Base-by-base conservation (phyloP, 768 basidiomycete genomes). In the Tricholoma matsutake region DNA sequence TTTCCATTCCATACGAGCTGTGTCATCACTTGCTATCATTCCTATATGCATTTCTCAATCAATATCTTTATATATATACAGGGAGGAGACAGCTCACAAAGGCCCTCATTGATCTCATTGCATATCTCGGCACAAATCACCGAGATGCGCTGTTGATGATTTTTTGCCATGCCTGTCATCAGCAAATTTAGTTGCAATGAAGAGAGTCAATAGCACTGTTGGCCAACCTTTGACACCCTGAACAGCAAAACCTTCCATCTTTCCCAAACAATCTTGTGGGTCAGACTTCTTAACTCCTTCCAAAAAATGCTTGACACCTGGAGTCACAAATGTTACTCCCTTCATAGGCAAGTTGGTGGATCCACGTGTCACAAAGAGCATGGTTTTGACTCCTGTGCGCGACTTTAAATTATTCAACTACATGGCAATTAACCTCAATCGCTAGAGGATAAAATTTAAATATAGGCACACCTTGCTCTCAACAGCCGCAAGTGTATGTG, bases 201-300 rank as follows among this genome's bases (percentile, higher is more conserved):
- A 25, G 22, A 25, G 22, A 25, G 22, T 25, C 3, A 25, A 53
- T 29, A 29, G 32, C 32, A 29, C 52, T 53, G 52, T 53, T 53
- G 52, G 52, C 28, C n/a, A 34, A 64, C 63, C 62, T 58, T 63
- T 59, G n/a, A 64, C 11, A 11, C 63, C 61, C 13, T 61, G 49
- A 20, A 64, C 22, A 25, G 22, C 22, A 25, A 25, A 25, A 25
- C 22, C 22, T 25, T 25, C 22, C 22, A 25, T 25, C n/a, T 56
- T 58, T n/a, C 22, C 35, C 13, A 62, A 20, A 47, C 62, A 58
- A 45, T 64, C 62, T 8, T 58, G 39, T 10, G 22, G 22, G 22
- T 25, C 22, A 25, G 22, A 25, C 22, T 25, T 25, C 22, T 1
- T 25, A 25, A 25, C 22, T 25, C 22, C 22, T 25, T 25, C 22